These are phyloP conservation scores for Chionographis japonica DNA, from an alignment of 106 monocot genomes.

Conservation along the genomic window DNA sequence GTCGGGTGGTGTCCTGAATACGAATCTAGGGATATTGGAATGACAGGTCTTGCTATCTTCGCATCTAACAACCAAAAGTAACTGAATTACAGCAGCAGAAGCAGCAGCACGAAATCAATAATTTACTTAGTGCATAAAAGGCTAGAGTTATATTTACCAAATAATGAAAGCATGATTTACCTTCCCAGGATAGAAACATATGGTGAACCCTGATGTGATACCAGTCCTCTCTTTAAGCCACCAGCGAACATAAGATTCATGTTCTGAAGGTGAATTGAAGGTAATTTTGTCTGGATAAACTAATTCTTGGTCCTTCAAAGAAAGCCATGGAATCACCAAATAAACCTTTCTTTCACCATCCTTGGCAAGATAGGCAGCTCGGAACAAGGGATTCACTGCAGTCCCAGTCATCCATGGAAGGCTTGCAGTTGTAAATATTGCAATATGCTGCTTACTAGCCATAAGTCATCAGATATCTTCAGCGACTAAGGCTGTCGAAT, in stretches of 20 bases:
- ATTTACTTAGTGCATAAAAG: too few relatives aligned
- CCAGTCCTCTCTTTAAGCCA: constrained; percentile 43
- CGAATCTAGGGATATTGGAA: too few relatives aligned
- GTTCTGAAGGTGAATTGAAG: constrained; percentile 28
- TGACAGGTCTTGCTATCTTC: too few relatives aligned
- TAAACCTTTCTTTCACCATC: constrained; percentile 27
- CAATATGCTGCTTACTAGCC: constrained; percentile 31
- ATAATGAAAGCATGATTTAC: constrained; percentile 2
- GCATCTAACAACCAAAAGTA: too few relatives aligned
- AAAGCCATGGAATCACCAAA: constrained; percentile 49
- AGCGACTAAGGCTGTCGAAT: too few relatives aligned
- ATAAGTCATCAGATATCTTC: constrained; percentile 2
- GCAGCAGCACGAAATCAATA: too few relatives aligned
- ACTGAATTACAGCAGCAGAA: too few relatives aligned
- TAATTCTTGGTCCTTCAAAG: constrained; percentile 28
- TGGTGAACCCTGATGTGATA: constrained; percentile 18
- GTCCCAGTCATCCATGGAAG: constrained; percentile 63
- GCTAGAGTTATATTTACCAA: background rate
- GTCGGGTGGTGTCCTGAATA: too few relatives aligned
- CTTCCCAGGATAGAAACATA: constrained; percentile 52
- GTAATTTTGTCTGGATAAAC: constrained; percentile 44
- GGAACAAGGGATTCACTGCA: constrained; percentile 54
- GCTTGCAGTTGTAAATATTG: constrained; percentile 52
- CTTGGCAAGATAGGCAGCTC: constrained; percentile 52
- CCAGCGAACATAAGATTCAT: constrained; percentile 33